Conservation (phyloP, 768 basidiomycete species). For the Mycena belliarum region DNA sequence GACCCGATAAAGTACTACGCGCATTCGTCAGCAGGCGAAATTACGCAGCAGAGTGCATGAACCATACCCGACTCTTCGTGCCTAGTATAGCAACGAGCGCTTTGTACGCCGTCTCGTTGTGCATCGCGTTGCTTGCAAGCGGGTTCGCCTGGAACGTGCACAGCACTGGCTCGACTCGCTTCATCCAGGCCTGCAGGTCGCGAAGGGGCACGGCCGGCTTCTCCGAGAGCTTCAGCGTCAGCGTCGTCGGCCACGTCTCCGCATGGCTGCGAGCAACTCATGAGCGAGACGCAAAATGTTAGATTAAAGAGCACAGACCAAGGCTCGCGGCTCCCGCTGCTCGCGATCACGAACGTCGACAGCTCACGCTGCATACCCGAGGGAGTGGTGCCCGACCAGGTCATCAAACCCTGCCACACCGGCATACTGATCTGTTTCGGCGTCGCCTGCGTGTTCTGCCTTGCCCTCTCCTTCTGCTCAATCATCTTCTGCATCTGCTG, state of each 20-base stretch:
- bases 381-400: constrained; percentile 10
- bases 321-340: constrained; percentile 14
- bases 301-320: constrained; percentile 36
- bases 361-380: constrained; percentile 6
- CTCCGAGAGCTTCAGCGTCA: constrained; percentile 43
- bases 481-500: constrained; percentile 50
- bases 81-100: constrained; percentile 43
- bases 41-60: constrained; percentile 51
- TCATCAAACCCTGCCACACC: constrained; percentile 20
- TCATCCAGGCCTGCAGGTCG: constrained; percentile 52
- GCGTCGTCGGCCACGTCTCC: constrained; percentile 52
- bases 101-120: constrained; percentile 49
- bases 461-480: constrained; percentile 42
- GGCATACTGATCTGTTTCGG: constrained; percentile 19
- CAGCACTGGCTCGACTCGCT: constrained; percentile 38
- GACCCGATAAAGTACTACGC: constrained; percentile 50
- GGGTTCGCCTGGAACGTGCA: constrained; percentile 41
- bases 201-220: constrained; percentile 39
- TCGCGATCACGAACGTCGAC: constrained; percentile 7
- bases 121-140: constrained; percentile 27
- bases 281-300: not conserved
- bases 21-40: not conserved
- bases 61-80: constrained; percentile 37
- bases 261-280: constrained; percentile 38
- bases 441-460: constrained; percentile 18